Percentiles rank a stretch among this genome's conserved stretches.
Evolutionary conservation across 1,284 basidiomycete genomes (phyloP).

Genomic region (Ceratobasidium sp.): DNA sequence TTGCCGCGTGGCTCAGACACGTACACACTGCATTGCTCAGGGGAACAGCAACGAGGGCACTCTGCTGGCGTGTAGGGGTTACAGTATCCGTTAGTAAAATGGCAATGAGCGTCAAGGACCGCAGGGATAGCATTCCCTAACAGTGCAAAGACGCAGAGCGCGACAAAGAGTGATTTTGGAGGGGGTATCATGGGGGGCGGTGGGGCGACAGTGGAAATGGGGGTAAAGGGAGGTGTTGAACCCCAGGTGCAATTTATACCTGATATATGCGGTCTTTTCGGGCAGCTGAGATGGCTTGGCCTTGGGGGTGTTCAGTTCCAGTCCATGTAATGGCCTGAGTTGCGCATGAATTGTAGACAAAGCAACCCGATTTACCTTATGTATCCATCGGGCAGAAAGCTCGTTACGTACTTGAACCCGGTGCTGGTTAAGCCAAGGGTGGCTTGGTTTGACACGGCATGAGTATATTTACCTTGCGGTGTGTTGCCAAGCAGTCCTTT

Average conservation of each 20-base stretch:
- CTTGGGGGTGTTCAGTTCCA: no score
- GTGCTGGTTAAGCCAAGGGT: background rate
- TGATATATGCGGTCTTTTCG: conserved; percentile 8
- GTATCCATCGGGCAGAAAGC: background rate
- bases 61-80: conserved; percentile 30
- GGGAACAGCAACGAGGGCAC: conserved; percentile 40
- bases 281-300: background rate
- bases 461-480: background rate
- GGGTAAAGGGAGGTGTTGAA: no score
- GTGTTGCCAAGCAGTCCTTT: background rate
- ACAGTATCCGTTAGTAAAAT: conserved; percentile 34
- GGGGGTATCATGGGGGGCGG: background rate
- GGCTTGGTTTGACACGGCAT: background rate
- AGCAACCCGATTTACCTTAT: no score
- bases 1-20: no score
- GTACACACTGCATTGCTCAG: conserved; percentile 42
- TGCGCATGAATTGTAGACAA: no score
- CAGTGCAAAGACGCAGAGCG: background rate
- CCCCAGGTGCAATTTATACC: background rate
- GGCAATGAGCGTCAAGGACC: conserved; percentile 24
- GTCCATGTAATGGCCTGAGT: no score
- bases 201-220: background rate
- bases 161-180: conserved; percentile 16
- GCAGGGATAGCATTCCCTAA: conserved; percentile 8
- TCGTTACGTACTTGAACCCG: background rate